Percentiles rank a stretch among this genome's conserved stretches.
These are phyloP conservation scores for Hylodesmum podocarpum DNA, from an alignment of 306 rosid species.

Conservation along the genomic window DNA sequence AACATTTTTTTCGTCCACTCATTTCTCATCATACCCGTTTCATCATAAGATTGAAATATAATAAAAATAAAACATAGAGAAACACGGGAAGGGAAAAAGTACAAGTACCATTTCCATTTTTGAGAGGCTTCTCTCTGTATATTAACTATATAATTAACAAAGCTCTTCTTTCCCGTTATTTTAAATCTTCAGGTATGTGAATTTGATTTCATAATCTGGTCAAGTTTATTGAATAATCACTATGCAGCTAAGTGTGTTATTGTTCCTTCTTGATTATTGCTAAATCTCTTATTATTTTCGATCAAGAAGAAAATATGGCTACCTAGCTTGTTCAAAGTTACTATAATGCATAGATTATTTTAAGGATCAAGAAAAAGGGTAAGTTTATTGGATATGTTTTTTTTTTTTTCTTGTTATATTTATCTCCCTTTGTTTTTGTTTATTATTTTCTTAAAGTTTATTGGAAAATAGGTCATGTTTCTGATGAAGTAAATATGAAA, in stretches of 20 bases:
- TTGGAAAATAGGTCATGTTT: neutral
- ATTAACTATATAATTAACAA: constrained; percentile 20
- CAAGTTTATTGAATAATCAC: neutral
- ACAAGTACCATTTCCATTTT: constrained; percentile 40
- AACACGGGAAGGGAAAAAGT: neutral
- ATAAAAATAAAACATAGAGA: constrained; percentile 6
- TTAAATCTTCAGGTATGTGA: constrained; percentile 39
- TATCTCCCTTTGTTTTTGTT: too few relatives aligned
- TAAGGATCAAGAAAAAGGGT: neutral
- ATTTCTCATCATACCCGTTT: constrained; percentile 45
- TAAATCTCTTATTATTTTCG: neutral
- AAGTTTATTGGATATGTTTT: neutral
- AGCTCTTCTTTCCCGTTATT: constrained; percentile 13
- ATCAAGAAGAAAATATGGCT: neutral
- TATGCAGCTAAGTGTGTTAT: neutral
- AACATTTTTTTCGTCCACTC: constrained; percentile 78
- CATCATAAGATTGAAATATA: constrained; percentile 2
- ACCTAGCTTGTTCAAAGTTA: neutral
- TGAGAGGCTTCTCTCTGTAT: constrained; percentile 20
- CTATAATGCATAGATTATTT: neutral
- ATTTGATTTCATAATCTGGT: neutral
- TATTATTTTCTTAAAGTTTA: too few relatives aligned
- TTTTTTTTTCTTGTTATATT: neutral
- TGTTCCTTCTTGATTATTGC: neutral
- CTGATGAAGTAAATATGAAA: neutral